A percentile compares a stretch with the other conserved stretches of the same genome.
phyloP scores from a whole-genome alignment of 768 basidiomycete species.

The Termitomyces sp. region DNA sequence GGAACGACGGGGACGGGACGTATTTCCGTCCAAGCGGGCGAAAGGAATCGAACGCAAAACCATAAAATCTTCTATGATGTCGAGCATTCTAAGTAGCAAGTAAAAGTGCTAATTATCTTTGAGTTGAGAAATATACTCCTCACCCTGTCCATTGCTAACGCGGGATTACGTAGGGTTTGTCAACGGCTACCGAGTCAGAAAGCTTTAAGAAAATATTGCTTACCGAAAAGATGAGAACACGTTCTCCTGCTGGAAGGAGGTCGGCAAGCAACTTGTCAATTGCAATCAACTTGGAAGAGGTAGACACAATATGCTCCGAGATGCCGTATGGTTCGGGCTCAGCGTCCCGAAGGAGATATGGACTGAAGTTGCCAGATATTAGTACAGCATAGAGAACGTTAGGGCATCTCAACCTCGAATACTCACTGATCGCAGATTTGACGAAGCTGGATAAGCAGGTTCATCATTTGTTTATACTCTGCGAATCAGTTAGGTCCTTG shows the following conservation, averaged over 20 bases:
- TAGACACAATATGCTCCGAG: conserved; percentile 51
- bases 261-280: conserved; percentile 58
- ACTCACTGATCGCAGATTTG: conserved; percentile 67
- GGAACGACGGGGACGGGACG: conserved; percentile 46
- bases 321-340: conserved; percentile 44
- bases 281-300: conserved; percentile 50
- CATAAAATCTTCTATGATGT: conserved; percentile 66
- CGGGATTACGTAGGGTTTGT: background rate
- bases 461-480: conserved; percentile 58
- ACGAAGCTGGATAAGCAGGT: conserved; percentile 66
- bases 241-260: conserved; percentile 53
- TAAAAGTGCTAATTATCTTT: background rate
- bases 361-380: conserved; percentile 20
- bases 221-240: conserved; percentile 67
- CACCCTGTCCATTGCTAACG: conserved; percentile 56
- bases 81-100: conserved; percentile 48
- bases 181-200: background rate
- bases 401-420: background rate
- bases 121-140: background rate
- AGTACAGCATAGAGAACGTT: background rate
- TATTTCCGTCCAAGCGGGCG: conserved; percentile 56
- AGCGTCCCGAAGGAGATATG: conserved; percentile 47
- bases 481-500: background rate
- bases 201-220: conserved; percentile 12
- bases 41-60: conserved; percentile 51